Evolutionary conservation across 352 stramenopile species (phyloP).

Genomic region (Phytophthora foliorum): DNA sequence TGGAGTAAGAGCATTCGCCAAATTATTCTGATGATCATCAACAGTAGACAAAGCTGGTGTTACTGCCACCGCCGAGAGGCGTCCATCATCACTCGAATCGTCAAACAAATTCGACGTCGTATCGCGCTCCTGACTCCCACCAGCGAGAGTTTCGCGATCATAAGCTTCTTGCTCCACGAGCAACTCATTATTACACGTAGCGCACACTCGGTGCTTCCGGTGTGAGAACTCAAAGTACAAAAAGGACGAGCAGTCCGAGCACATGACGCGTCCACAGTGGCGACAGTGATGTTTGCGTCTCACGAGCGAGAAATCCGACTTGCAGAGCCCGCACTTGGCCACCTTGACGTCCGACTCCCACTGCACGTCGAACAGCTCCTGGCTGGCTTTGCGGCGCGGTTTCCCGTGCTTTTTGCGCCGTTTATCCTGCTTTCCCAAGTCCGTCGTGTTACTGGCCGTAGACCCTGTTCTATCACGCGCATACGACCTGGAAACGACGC

Average conservation of each 20-base stretch:
- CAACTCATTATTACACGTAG: slow-evolving; percentile 45
- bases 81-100: slow-evolving; percentile 19
- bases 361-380: slow-evolving; percentile 70
- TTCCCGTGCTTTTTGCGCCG: slow-evolving; percentile 34
- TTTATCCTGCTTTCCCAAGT: slow-evolving; percentile 21
- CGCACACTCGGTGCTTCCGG: slow-evolving; percentile 76
- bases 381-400: slow-evolving; percentile 52
- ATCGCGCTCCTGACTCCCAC: background rate
- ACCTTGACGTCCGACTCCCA: slow-evolving; percentile 68
- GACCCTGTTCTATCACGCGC: slow-evolving; percentile 33
- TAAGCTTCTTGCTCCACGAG: slow-evolving; percentile 37
- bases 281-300: slow-evolving; percentile 84
- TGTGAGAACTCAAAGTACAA: slow-evolving; percentile 66
- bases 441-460: slow-evolving; percentile 27
- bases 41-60: slow-evolving; percentile 19
- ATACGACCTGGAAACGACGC: slow-evolving; percentile 35
- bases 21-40: slow-evolving; percentile 6
- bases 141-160: slow-evolving; percentile 27
- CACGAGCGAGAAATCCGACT: slow-evolving; percentile 69
- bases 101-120: slow-evolving; percentile 19
- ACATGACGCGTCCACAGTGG: slow-evolving; percentile 81
- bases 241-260: slow-evolving; percentile 79
- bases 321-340: slow-evolving; percentile 60
- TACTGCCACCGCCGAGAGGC: background rate
- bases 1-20: slow-evolving; percentile 18